Evolutionary conservation across 352 stramenopile genomes (phyloP).

Genomic region (Pythium graminicola): DNA sequence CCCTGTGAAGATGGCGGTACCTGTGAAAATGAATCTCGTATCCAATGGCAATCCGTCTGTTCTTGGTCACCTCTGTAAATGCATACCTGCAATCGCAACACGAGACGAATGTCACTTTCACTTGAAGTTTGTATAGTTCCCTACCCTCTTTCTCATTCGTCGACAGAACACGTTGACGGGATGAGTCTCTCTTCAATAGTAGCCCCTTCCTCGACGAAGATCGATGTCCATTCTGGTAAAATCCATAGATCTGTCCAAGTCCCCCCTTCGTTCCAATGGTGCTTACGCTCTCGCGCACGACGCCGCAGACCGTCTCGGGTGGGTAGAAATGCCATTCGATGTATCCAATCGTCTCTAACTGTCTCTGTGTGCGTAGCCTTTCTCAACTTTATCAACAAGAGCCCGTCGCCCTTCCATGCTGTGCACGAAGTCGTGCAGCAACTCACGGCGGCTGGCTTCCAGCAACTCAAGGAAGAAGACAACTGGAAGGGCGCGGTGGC

Average conservation of each 20-base stretch:
- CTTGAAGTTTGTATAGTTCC: constrained; percentile 19
- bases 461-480: constrained; percentile 85
- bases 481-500: constrained; percentile 52
- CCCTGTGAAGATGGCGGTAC: constrained; percentile 6
- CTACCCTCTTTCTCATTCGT: constrained; percentile 18
- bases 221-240: too few relatives aligned
- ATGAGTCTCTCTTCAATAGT: constrained; percentile 5
- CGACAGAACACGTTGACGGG: constrained; percentile 11
- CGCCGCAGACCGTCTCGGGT: constrained; percentile 50
- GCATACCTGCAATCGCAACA: constrained; percentile 1
- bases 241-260: too few relatives aligned
- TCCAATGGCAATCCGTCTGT: neutral
- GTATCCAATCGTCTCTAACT: neutral
- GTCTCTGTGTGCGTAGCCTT: constrained; percentile 36
- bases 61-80: constrained; percentile 6
- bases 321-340: neutral
- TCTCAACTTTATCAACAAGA: constrained; percentile 92
- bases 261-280: too few relatives aligned
- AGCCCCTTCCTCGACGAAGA: too few relatives aligned
- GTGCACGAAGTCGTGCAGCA: constrained; percentile 80
- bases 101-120: neutral
- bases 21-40: constrained; percentile 8
- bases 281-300: constrained; percentile 46
- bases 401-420: constrained; percentile 92
- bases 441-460: constrained; percentile 88